Evolutionary conservation across 345 rosid species (phyloP), one percentile per base, ranked within the genome.

Genomic region (Syzygium oleosum): DNA sequence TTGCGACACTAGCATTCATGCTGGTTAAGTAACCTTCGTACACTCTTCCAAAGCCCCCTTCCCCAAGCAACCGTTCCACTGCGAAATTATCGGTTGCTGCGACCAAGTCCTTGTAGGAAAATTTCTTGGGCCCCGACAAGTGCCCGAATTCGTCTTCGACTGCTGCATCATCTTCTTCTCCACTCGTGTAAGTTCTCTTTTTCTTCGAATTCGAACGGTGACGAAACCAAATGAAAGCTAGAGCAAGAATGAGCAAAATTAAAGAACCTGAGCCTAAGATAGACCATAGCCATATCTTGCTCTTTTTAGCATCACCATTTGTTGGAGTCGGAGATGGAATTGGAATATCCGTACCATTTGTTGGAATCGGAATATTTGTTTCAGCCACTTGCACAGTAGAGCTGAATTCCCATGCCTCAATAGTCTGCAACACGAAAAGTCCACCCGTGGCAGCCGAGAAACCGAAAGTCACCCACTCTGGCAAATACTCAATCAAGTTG

Each of bases 401-500:
- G 34, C 41, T 52, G 22, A 88, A 84, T 10, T 86, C 85, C 90
- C 90, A 88, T 13, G 87, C 85, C 29, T 38, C 12, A 85, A 88
- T 68, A 27, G 31, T 43, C 21, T 87, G 87, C 15, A 87, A 52
- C 87, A 85, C 88, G 0, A 14, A 77, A 12, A 4, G 12, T 19
- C 6, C 1, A 7, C 86, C 87, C 5, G 65, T 88, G 52, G 85
- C 7, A 15, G 85, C 88, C 21, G 92, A 89, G 84, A 90, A 90
- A 49, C 92, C 90, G 23, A 90, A 59, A 73, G 87, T 85, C 16
- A 87, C 86, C 88, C 87, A 85, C 49, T 87, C 88, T 19, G 89
- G 84, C 27, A 90, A 78, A 51, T 85, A 51, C 13, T 41, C 7
- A 7, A 27, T 27, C 52, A 87, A 7, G 78, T 87, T 58, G 34